Base-by-base conservation (phyloP, 371 early-diverging fungal genomes). In the Catenaria anguillulae region DNA sequence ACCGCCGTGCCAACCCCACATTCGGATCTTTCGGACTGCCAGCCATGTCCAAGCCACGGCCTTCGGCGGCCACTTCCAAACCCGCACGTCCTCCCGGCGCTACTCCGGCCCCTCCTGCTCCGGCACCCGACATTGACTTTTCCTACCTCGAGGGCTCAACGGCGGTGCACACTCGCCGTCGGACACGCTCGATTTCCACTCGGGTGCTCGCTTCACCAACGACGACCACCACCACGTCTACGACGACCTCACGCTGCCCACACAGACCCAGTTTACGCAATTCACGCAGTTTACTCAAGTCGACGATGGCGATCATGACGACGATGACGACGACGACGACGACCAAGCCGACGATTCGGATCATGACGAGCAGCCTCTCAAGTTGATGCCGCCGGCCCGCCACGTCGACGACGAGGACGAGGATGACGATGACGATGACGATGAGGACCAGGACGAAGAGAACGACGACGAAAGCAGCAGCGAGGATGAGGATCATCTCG, bases 191-290 rank as follows among this genome's bases (percentile, higher is more conserved):
- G n/a, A n/a, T n/a, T n/a, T n/a, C n/a, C n/a, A n/a, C n/a, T n/a
- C n/a, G n/a, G n/a, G n/a, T 17, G 40, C 40, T 40, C 10, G 15
- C 12, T 26, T 31, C 29, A 31, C 3, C 31, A 17, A 12, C 45
- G 10, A 43, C 45, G 10, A 43, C 45, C 45, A 43, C 45, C 45
- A 21, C 45, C 45, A 17, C 61, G 81, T 80, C 55, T 80, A 79
- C 64, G 74, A 75, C 59, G 81, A 78, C 62, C 68, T 67, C 60
- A 54, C 36, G 69, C 61, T 43, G 67, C 66, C 42, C 65, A 65
- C 29, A 33, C 67, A 55, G 36, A 64, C 61, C 34, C 64, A 60
- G 52, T 66, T 64, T 40, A 67, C 69, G n/a, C 64, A 72, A 50
- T 64, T 68, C 10, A 37, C 65, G n/a, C 55, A 50, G 33, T 17